Conservation (phyloP, 495 filamentous ascomycete genomes). For the Geopyxis carbonaria region DNA sequence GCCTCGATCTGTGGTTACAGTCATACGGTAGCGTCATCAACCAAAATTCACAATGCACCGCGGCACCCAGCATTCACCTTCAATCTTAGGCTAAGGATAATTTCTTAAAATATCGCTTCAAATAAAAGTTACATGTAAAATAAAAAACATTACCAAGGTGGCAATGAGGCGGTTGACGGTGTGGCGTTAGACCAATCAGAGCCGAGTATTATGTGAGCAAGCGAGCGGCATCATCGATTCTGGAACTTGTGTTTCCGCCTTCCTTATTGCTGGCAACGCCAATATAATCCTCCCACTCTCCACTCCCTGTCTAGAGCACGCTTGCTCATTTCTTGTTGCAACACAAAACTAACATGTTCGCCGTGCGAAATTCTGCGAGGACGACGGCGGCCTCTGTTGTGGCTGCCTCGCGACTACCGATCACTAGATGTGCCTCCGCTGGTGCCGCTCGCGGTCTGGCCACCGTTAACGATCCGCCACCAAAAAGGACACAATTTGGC, state of each 20-base stretch:
- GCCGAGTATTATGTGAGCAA: conserved; percentile 3
- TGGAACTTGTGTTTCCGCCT: too few relatives aligned
- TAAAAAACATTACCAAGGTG: too few relatives aligned
- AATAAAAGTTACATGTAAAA: too few relatives aligned
- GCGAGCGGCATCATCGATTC: conserved; percentile 4
- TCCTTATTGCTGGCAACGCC: too few relatives aligned
- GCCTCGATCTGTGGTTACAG: too few relatives aligned
- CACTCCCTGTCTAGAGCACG: conserved; percentile 3
- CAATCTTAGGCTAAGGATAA: too few relatives aligned
- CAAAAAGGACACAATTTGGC: conserved; percentile 59
- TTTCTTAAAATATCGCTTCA: too few relatives aligned
- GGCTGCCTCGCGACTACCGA: conserved; percentile 1
- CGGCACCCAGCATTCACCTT: too few relatives aligned
- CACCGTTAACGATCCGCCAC: conserved; percentile 65
- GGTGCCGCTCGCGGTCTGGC: conserved; percentile 45
- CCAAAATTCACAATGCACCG: too few relatives aligned
- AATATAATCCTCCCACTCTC: conserved; percentile 1
- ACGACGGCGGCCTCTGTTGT: neutral
- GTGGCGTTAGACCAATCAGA: conserved; percentile 5
- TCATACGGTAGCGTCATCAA: too few relatives aligned
- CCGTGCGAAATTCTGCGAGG: conserved; percentile 4
- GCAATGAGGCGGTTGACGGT: too few relatives aligned
- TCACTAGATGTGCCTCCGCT: neutral
- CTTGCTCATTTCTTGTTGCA: neutral
- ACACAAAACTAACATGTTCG: conserved; percentile 6